Evolutionary conservation across 306 rosid species (phyloP).

Genomic region (Erythrophleum fordii): DNA sequence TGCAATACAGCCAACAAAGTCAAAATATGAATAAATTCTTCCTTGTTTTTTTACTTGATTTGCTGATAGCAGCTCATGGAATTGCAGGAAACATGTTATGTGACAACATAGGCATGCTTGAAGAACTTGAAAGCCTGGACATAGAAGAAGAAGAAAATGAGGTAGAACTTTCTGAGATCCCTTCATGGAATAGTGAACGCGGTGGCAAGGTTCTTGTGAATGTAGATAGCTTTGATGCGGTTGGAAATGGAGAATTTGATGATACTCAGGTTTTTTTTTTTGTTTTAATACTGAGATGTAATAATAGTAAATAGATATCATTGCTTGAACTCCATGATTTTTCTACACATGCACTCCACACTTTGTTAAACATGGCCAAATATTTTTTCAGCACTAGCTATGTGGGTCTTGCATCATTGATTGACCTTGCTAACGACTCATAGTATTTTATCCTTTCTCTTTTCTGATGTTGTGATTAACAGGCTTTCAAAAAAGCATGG

Average conservation of each 20-base stretch:
- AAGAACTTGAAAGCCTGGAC: slow-evolving; percentile 60
- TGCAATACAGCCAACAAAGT: slow-evolving; percentile 42
- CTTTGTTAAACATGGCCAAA: slow-evolving; percentile 16
- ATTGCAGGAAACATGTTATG: slow-evolving; percentile 58
- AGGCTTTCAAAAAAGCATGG: slow-evolving; percentile 95
- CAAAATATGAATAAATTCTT: slow-evolving; percentile 67
- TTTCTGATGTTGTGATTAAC: slow-evolving; percentile 41
- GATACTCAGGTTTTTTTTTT: slow-evolving; percentile 66
- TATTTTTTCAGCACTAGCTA: slow-evolving; percentile 5
- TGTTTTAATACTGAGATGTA: background rate
- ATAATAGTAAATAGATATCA: background rate
- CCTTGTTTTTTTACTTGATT: slow-evolving; percentile 51
- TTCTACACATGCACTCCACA: slow-evolving; percentile 29
- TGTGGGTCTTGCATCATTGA: background rate
- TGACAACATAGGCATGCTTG: slow-evolving; percentile 55
- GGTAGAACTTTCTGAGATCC: slow-evolving; percentile 54
- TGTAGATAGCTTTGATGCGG: slow-evolving; percentile 89
- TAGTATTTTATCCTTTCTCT: slow-evolving; percentile 36
- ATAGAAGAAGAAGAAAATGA: slow-evolving; percentile 65
- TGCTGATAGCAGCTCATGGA: slow-evolving; percentile 64
- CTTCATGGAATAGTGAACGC: slow-evolving; percentile 81
- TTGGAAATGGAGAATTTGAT: slow-evolving; percentile 84
- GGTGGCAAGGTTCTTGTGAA: slow-evolving; percentile 92
- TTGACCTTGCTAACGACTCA: background rate
- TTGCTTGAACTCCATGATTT: slow-evolving; percentile 11